These are phyloP conservation scores for Colletotrichum sp. DNA, from an alignment of 2,329 filamentous ascomycete species.

Conservation along the genomic window DNA sequence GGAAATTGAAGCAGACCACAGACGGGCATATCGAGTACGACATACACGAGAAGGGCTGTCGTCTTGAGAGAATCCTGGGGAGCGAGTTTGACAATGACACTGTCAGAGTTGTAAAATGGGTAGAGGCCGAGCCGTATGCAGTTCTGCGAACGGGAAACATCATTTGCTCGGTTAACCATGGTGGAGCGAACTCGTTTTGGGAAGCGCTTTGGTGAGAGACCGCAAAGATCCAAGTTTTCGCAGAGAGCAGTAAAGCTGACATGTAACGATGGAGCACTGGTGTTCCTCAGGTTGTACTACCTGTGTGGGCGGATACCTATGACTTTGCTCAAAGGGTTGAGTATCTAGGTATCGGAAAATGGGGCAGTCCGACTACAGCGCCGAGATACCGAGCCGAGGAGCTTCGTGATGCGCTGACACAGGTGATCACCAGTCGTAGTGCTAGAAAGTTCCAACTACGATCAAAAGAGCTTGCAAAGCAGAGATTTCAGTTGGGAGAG, in stretches of 20 bases:
- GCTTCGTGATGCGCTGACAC: not conserved
- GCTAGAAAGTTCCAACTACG: not conserved
- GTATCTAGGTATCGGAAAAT: slow-evolving; percentile 43
- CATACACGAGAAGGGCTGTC: not conserved
- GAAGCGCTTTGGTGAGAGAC: slow-evolving; percentile 37
- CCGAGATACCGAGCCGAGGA: not conserved
- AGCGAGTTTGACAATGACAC: slow-evolving; percentile 22
- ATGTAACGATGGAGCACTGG: slow-evolving; percentile 35
- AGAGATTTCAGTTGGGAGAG: not conserved
- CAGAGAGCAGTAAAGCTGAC: not conserved
- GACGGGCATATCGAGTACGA: not conserved
- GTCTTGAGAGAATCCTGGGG: not conserved
- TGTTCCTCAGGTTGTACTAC: slow-evolving; percentile 49
- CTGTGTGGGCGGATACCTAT: slow-evolving; percentile 50
- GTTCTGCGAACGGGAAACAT: slow-evolving; percentile 41
- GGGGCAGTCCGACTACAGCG: not conserved
- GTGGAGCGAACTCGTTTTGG: slow-evolving; percentile 49
- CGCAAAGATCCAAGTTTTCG: not conserved
- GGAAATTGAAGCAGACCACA: slow-evolving; percentile 32
- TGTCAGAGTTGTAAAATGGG: slow-evolving; percentile 44
- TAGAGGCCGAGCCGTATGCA: slow-evolving; percentile 39
- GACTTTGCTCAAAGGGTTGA: slow-evolving; percentile 51
- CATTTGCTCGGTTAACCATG: slow-evolving; percentile 47
- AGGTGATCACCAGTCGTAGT: not conserved
- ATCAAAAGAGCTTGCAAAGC: slow-evolving; percentile 21